Base-by-base conservation (phyloP, 1,139 yeast genomes). In the Saccharomyces hybrid region DNA sequence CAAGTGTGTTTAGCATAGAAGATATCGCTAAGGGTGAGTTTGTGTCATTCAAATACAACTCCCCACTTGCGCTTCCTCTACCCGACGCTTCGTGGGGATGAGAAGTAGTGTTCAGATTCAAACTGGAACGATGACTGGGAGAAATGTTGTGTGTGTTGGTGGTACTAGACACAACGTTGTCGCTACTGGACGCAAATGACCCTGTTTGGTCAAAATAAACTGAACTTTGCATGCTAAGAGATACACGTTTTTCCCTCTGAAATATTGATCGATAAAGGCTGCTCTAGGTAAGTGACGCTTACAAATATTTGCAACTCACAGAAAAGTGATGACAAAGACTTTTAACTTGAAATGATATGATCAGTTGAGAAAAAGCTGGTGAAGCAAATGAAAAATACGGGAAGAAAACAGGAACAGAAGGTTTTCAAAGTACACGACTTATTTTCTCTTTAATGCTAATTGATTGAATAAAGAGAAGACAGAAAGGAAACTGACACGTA, bases 11-110 rank as follows among this genome's bases (percentile, higher is more conserved):
- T 42, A 67, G 57, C 61, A 66, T 64, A 11, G 69, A 59, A 5
- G 70, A 56, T 29, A 67, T 51, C 48, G 67, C 67, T 29, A 65
- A 54, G 20, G 65, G 66, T 26, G 67, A 65, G 13, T 53, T 57
- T 55, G 55, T 56, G 48, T 56, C 59, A 44, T 38, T 38, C 44
- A 38, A 38, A 38, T 38, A 38, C 44, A 38, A 38, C 11, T 38
- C 44, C 13, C 49, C 27, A 44, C 53, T 4, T 54, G 27, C 16
- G 46, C 49, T 6, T 56, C 52, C 16, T 61, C 47, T 5, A 61
- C 56, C 27, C 60, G 34, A 9, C 7, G 26, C 25, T 5, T 38
- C 44, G 13, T 38, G 44, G 7, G n/a, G 23, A 20, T 9, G 44
- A 9, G 44, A 9, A 11, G 61, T 53, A 38, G 55, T 52, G 20